phyloP scores from a whole-genome alignment of 768 basidiomycete genomes.

The Boletus tomentosulus region DNA sequence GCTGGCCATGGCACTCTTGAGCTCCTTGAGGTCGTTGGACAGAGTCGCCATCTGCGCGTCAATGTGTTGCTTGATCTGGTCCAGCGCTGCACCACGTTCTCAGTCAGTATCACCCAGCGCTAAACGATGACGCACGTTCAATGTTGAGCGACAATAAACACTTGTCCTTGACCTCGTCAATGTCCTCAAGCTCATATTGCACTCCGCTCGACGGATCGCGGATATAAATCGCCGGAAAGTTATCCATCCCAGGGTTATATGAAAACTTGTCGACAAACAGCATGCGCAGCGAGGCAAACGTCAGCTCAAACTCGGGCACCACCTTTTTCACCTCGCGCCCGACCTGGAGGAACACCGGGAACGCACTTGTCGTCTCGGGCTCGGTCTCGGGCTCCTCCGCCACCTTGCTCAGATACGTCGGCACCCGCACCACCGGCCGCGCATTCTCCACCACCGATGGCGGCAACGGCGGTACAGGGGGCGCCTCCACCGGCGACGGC shows the following conservation, averaged over 20 bases:
- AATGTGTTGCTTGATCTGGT: slow-evolving; percentile 98
- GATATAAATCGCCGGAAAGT: slow-evolving; percentile 94
- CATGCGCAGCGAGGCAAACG: slow-evolving; percentile 72
- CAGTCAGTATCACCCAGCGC: slow-evolving; percentile 4
- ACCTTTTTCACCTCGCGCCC: slow-evolving; percentile 90
- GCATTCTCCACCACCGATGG: slow-evolving; percentile 41
- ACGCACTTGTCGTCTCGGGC: slow-evolving; percentile 24
- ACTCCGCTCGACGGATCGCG: slow-evolving; percentile 89
- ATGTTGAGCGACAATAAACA: slow-evolving; percentile 90
- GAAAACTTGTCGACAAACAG: slow-evolving; percentile 94
- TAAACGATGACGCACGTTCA: slow-evolving; percentile 68
- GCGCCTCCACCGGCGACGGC: slow-evolving; percentile 30
- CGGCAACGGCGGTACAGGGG: slow-evolving; percentile 48
- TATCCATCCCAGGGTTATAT: slow-evolving; percentile 88
- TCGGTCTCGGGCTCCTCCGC: slow-evolving; percentile 17
- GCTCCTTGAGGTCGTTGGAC: slow-evolving; percentile 86
- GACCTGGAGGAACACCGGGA: slow-evolving; percentile 84
- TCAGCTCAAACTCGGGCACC: slow-evolving; percentile 61
- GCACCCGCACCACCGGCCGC: slow-evolving; percentile 5
- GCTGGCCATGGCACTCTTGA: slow-evolving; percentile 61
- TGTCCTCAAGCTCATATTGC: slow-evolving; percentile 93
- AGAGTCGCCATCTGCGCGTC: slow-evolving; percentile 84
- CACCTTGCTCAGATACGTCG: slow-evolving; percentile 14
- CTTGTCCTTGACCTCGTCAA: slow-evolving; percentile 86
- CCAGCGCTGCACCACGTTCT: slow-evolving; percentile 59